Percentiles rank a stretch among this genome's conserved stretches.
These are phyloP conservation scores for Epichloe aotearoae DNA, from an alignment of 2,329 filamentous ascomycete genomes.

Conservation along the genomic window DNA sequence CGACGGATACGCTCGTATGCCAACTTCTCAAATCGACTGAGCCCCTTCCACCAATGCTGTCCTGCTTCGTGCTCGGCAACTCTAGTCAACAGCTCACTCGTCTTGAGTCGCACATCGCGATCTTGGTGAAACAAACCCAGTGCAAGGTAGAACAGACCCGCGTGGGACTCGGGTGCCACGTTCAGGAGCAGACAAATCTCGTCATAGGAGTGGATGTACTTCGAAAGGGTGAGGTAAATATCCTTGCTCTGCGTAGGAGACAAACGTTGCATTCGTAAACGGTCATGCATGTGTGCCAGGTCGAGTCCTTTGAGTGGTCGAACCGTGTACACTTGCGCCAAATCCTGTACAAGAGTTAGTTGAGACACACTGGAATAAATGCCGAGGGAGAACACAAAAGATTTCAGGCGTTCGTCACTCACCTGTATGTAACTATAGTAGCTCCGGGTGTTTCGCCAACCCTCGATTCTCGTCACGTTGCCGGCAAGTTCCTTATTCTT, in stretches of 20 bases:
- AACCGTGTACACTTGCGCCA: constrained; percentile 49
- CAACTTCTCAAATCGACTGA: constrained; percentile 80
- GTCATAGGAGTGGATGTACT: constrained; percentile 65
- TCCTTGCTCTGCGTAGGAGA: constrained; percentile 63
- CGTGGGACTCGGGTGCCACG: constrained; percentile 73
- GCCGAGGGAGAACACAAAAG: neutral
- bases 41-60: constrained; percentile 76
- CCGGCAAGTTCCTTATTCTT: constrained; percentile 80
- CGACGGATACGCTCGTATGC: constrained; percentile 69
- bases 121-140: constrained; percentile 88
- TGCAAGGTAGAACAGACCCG: constrained; percentile 80
- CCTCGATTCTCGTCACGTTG: constrained; percentile 86
- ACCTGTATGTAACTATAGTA: constrained; percentile 94
- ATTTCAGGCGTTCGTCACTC: constrained; percentile 10
- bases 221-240: constrained; percentile 70
- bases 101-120: constrained; percentile 60
- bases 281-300: constrained; percentile 84
- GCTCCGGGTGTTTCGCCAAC: constrained; percentile 88
- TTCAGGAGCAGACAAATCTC: constrained; percentile 75
- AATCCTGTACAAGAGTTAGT: constrained; percentile 32
- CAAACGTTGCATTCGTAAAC: constrained; percentile 69
- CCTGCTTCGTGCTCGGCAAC: constrained; percentile 81
- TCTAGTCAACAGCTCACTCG: constrained; percentile 68
- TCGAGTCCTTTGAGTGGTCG: constrained; percentile 70
- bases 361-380: neutral